These are phyloP conservation scores for Mycocentrospora acerina DNA, from an alignment of 2,329 filamentous ascomycete genomes.

Conservation along the genomic window DNA sequence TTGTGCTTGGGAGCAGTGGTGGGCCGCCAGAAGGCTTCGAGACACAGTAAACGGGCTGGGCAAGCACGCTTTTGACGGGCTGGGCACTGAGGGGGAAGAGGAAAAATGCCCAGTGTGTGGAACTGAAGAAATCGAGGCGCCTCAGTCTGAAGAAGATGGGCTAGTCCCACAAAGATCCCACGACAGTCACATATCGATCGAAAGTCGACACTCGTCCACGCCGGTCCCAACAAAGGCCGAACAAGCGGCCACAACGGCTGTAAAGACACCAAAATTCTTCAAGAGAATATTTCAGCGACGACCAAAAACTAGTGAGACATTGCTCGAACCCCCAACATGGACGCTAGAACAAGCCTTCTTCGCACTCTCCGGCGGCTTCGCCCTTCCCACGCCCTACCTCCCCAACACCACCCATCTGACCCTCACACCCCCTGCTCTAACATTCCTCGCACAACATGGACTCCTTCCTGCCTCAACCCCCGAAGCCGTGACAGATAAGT, in stretches of 20 bases:
- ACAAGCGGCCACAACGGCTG: too few relatives aligned
- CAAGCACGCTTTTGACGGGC: conserved; percentile 2
- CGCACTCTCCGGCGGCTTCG: conserved; percentile 20
- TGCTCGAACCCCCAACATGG: conserved; percentile 3
- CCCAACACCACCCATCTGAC: conserved; percentile 7
- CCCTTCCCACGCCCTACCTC: conserved; percentile 12
- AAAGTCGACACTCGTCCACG: too few relatives aligned
- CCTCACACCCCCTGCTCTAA: conserved; percentile 16
- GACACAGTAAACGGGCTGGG: conserved; percentile 9
- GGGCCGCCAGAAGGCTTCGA: conserved; percentile 8
- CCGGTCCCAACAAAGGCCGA: too few relatives aligned
- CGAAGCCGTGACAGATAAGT: conserved; percentile 17
- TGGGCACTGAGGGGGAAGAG: neutral
- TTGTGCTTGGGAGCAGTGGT: conserved; percentile 27
- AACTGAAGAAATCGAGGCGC: neutral
- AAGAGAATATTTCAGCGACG: too few relatives aligned
- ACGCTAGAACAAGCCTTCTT: conserved; percentile 19
- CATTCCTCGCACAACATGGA: conserved; percentile 14
- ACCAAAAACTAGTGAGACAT: neutral
- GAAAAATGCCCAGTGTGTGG: neutral
- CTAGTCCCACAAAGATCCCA: too few relatives aligned
- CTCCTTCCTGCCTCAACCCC: conserved; percentile 13
- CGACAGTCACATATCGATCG: too few relatives aligned
- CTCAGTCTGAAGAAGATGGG: neutral
- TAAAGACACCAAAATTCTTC: too few relatives aligned